phyloP scores from a whole-genome alignment of 257 asterid species.

The Nemophila menziesii region DNA sequence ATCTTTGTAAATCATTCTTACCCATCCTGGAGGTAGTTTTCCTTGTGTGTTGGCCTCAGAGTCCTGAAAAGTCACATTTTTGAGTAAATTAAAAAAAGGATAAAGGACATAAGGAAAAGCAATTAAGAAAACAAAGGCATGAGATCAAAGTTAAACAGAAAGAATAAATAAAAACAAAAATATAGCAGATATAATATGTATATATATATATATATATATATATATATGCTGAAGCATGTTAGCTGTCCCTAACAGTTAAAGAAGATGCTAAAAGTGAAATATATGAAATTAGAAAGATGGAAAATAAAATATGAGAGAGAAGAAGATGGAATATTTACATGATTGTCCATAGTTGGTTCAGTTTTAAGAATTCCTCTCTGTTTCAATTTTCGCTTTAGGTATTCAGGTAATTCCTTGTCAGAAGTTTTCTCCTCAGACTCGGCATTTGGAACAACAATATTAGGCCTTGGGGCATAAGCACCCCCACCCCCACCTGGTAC shows the following conservation, averaged over 20 bases:
- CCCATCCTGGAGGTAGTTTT: conserved; percentile 83
- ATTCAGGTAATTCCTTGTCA: conserved; percentile 64
- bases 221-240: neutral
- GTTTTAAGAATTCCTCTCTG: conserved; percentile 90
- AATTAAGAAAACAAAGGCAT: neutral
- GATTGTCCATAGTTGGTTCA: conserved; percentile 20
- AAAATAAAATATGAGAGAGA: neutral
- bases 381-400: conserved; percentile 77
- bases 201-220: too few species aligned
- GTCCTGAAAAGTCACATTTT: conserved; percentile 35
- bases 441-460: conserved; percentile 21
- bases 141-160: neutral
- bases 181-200: too few species aligned
- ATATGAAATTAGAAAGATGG: conserved; percentile 2
- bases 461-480: conserved; percentile 47
- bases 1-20: conserved; percentile 23
- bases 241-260: neutral
- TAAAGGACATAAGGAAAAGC: neutral
- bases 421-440: conserved; percentile 33
- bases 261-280: conserved; percentile 6
- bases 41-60: conserved; percentile 32
- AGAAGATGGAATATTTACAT: conserved; percentile 14
- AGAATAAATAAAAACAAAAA: neutral
- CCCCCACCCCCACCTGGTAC: conserved; percentile 99
- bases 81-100: conserved; percentile 4